Evolutionary conservation across 1,284 basidiomycete genomes (phyloP).

Genomic region (Melampsora larici-populina): DNA sequence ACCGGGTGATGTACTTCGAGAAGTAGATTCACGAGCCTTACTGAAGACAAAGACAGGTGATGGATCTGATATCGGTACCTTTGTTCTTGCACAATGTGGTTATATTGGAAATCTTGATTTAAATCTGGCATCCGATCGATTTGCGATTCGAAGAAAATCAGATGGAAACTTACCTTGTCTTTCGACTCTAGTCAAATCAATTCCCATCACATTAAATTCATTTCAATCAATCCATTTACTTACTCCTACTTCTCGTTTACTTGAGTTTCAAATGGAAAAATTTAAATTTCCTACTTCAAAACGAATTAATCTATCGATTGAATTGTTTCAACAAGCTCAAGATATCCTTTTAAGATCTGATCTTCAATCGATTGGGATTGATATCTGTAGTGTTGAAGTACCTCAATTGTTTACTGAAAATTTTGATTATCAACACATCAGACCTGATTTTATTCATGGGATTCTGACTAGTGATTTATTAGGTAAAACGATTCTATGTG

Average conservation of each 20-base stretch:
- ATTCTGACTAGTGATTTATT: constrained; percentile 90
- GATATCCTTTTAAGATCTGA: constrained; percentile 56
- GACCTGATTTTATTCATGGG: constrained; percentile 92
- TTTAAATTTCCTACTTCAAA: constrained; percentile 44
- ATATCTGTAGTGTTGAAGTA: constrained; percentile 77
- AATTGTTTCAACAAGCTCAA: constrained; percentile 59
- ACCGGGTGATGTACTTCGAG: constrained; percentile 91
- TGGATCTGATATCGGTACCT: constrained; percentile 53
- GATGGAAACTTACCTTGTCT: constrained; percentile 67
- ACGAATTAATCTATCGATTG: constrained; percentile 48
- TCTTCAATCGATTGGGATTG: constrained; percentile 61
- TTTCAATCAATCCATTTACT: constrained; percentile 39
- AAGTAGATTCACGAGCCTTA: constrained; percentile 82
- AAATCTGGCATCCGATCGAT: constrained; percentile 77
- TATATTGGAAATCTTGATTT: constrained; percentile 90
- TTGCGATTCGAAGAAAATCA: constrained; percentile 78
- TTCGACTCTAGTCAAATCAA: constrained; percentile 44
- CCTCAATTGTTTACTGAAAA: constrained; percentile 97
- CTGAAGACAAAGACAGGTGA: constrained; percentile 68
- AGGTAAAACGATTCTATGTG: constrained; percentile 89
- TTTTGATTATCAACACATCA: constrained; percentile 91
- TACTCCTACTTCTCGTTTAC: constrained; percentile 19
- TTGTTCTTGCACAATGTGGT: constrained; percentile 89
- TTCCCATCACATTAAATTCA: neutral
- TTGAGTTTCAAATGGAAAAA: constrained; percentile 46